Evolutionary conservation across 106 monocot genomes (phyloP).

Genomic region (Dendrobium officinale): DNA sequence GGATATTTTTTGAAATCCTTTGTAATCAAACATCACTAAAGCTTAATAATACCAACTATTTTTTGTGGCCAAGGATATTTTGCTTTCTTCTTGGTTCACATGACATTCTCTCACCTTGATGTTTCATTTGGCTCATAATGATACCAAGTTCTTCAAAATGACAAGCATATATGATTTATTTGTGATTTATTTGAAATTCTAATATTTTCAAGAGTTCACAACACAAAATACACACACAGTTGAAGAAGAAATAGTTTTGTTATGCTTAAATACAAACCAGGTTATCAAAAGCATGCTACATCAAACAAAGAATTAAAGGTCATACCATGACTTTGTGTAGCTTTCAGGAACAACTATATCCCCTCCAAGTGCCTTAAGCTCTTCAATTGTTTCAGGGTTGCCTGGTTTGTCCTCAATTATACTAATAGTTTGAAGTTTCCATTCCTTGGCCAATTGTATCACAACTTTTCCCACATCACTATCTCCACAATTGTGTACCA

Average conservation of each 20-base stretch:
- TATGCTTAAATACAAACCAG: not conserved
- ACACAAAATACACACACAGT: not conserved
- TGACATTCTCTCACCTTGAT: too few relatives aligned
- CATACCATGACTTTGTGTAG: constrained; percentile 32
- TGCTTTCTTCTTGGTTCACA: too few relatives aligned
- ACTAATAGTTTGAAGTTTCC: constrained; percentile 22
- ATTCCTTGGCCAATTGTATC: constrained; percentile 23
- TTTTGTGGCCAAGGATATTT: too few relatives aligned
- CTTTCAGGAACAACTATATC: constrained; percentile 30
- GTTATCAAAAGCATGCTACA: not conserved
- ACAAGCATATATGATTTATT: too few relatives aligned
- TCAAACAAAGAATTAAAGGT: not conserved
- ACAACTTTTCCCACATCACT: constrained; percentile 22
- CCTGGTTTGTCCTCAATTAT: constrained; percentile 26
- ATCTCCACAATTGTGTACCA: constrained; percentile 28
- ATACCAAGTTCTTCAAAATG: too few relatives aligned
- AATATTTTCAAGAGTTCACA: not conserved
- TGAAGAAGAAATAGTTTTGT: not conserved
- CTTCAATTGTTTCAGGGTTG: constrained; percentile 27
- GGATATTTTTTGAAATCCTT: too few relatives aligned
- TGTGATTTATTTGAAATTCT: not conserved
- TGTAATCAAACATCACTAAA: too few relatives aligned
- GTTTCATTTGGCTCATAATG: too few relatives aligned
- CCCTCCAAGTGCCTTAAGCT: constrained; percentile 25
- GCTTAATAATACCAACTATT: too few relatives aligned